These are phyloP conservation scores for Penicillium capsulatum DNA, from an alignment of 2,329 filamentous ascomycete genomes.

Conservation along the genomic window DNA sequence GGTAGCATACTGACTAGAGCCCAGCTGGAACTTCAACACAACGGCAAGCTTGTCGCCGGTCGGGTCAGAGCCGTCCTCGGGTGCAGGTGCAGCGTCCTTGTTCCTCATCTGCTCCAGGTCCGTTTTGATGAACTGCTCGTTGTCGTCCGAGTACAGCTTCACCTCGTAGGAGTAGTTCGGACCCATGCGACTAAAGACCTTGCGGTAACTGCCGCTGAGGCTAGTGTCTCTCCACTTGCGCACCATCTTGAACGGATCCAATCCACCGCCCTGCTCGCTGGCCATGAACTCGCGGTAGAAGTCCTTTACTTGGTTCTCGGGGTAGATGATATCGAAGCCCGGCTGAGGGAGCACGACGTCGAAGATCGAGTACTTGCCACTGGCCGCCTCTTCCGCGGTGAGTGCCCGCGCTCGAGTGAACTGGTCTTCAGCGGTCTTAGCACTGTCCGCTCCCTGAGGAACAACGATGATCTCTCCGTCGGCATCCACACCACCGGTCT, in stretches of 20 bases:
- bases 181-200: slow-evolving; percentile 69
- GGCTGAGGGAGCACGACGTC: slow-evolving; percentile 91
- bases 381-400: slow-evolving; percentile 70
- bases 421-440: slow-evolving; percentile 51
- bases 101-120: slow-evolving; percentile 68
- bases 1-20: slow-evolving; percentile 77
- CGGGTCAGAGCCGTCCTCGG: slow-evolving; percentile 8
- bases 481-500: slow-evolving; percentile 48
- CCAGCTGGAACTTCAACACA: slow-evolving; percentile 69
- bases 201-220: slow-evolving; percentile 82
- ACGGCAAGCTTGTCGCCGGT: slow-evolving; percentile 57
- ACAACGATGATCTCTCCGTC: slow-evolving; percentile 64
- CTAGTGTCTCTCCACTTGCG: slow-evolving; percentile 82
- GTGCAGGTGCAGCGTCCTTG: slow-evolving; percentile 26
- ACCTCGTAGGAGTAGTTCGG: slow-evolving; percentile 63
- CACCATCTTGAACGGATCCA: slow-evolving; percentile 84
- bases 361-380: slow-evolving; percentile 73
- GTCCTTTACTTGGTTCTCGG: slow-evolving; percentile 72
- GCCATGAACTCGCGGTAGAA: slow-evolving; percentile 87
- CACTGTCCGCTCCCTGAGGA: slow-evolving; percentile 55
- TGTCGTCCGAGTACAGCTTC: slow-evolving; percentile 59
- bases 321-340: slow-evolving; percentile 85
- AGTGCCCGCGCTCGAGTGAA: slow-evolving; percentile 69
- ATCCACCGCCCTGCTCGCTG: slow-evolving; percentile 66
- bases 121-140: slow-evolving; percentile 83